Conservation (phyloP, 1,284 basidiomycete genomes). For the Cutaneotrichosporon spelunceum region DNA sequence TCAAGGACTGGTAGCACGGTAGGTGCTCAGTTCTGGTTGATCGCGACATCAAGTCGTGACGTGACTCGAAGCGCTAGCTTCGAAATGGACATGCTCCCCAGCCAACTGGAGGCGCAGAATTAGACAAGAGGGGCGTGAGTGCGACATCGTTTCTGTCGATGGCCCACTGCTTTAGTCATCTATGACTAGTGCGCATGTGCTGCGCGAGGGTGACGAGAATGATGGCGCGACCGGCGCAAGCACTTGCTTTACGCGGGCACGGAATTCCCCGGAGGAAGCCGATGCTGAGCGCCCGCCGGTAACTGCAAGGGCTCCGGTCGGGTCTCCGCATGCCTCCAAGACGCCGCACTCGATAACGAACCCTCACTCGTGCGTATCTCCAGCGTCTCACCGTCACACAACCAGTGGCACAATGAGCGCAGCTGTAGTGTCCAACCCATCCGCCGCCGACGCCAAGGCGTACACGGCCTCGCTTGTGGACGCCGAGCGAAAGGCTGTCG, state of each 20-base stretch:
- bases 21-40: too few relatives aligned
- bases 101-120: too few relatives aligned
- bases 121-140: too few relatives aligned
- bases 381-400: neutral
- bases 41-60: too few relatives aligned
- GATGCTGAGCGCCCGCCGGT: neutral
- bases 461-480: slow-evolving; percentile 18
- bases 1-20: too few relatives aligned
- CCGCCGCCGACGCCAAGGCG: slow-evolving; percentile 11
- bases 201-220: too few relatives aligned
- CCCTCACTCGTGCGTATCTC: neutral
- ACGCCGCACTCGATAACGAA: neutral
- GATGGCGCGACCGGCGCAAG: too few relatives aligned
- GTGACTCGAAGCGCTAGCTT: too few relatives aligned
- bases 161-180: too few relatives aligned
- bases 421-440: neutral
- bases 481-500: slow-evolving; percentile 17
- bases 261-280: neutral
- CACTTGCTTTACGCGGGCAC: neutral
- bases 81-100: too few relatives aligned
- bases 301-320: neutral
- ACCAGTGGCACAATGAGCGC: neutral
- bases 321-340: neutral
- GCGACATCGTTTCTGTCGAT: too few relatives aligned
- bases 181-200: too few relatives aligned